Conservation (phyloP, 805 yeast genomes). For the Starmerella stellata region DNA sequence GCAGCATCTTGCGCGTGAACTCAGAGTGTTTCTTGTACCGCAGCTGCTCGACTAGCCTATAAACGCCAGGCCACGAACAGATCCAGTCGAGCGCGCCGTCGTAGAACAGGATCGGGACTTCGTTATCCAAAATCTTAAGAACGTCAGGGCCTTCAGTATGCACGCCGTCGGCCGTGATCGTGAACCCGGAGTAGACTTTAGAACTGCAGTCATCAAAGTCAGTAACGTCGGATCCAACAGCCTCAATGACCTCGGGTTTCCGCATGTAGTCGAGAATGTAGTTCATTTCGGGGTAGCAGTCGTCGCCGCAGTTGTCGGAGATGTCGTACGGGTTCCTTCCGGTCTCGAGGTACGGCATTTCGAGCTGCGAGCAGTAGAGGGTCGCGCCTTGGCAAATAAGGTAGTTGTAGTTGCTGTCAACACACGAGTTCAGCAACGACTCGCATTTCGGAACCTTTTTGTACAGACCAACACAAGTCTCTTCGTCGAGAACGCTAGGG, state of each 20-base stretch:
- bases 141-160: constrained; percentile 67
- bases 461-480: constrained; percentile 57
- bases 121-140: constrained; percentile 48
- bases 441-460: constrained; percentile 60
- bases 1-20: constrained; percentile 28
- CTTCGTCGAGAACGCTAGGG: constrained; percentile 56
- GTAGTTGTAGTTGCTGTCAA: constrained; percentile 42
- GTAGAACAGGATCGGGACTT: constrained; percentile 67
- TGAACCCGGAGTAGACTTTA: constrained; percentile 60
- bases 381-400: constrained; percentile 86
- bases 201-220: constrained; percentile 34
- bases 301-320: constrained; percentile 53
- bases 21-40: constrained; percentile 46
- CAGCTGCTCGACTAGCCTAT: constrained; percentile 59
- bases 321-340: constrained; percentile 88
- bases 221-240: constrained; percentile 83
- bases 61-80: constrained; percentile 92
- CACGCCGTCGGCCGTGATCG: constrained; percentile 82
- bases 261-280: constrained; percentile 68
- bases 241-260: constrained; percentile 51
- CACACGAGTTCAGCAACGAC: constrained; percentile 58
- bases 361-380: constrained; percentile 57
- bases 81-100: constrained; percentile 95
- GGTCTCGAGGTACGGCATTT: constrained; percentile 65
- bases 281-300: constrained; percentile 63